Evolutionary conservation across 805 yeast species (phyloP).

Genomic region (Nakazawaea holstii): DNA sequence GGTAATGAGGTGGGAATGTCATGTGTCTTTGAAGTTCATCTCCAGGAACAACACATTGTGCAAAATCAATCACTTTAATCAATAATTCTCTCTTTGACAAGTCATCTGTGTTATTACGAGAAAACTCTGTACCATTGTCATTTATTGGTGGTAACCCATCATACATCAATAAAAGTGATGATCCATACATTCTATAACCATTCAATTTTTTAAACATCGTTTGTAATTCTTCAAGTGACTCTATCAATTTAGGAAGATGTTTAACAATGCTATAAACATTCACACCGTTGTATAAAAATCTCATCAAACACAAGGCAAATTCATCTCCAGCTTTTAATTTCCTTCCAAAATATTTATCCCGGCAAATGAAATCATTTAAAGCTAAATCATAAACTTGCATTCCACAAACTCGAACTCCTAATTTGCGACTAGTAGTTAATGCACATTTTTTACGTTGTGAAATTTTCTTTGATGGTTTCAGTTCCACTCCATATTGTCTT

Average conservation of each 20-base stretch:
- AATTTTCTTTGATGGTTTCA: conserved; percentile 58
- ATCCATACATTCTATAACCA: conserved; percentile 89
- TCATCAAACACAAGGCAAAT: conserved; percentile 67
- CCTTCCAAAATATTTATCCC: conserved; percentile 93
- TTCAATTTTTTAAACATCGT: conserved; percentile 47
- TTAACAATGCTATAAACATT: conserved; percentile 49
- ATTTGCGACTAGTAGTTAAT: conserved; percentile 67
- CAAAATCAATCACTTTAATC: conserved; percentile 91
- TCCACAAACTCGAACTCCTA: conserved; percentile 95
- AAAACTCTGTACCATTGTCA: conserved; percentile 11
- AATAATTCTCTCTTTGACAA: conserved; percentile 18
- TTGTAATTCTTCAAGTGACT: conserved; percentile 54
- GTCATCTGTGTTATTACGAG: neutral
- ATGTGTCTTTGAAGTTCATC: conserved; percentile 37
- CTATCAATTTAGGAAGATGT: conserved; percentile 64
- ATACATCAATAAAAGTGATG: conserved; percentile 82
- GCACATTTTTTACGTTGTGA: conserved; percentile 83
- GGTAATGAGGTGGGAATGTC: conserved; percentile 69
- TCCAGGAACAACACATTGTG: conserved; percentile 78
- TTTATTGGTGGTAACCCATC: conserved; percentile 35
- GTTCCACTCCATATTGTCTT: conserved; percentile 96
- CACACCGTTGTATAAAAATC: conserved; percentile 77
- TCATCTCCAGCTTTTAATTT: conserved; percentile 63
- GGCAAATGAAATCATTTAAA: conserved; percentile 46
- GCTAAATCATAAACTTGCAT: conserved; percentile 73